Percentiles rank a stretch among this genome's conserved stretches.
phyloP scores from a whole-genome alignment of 208 protist genomes.

The Herpetomonas tarakana region DNA sequence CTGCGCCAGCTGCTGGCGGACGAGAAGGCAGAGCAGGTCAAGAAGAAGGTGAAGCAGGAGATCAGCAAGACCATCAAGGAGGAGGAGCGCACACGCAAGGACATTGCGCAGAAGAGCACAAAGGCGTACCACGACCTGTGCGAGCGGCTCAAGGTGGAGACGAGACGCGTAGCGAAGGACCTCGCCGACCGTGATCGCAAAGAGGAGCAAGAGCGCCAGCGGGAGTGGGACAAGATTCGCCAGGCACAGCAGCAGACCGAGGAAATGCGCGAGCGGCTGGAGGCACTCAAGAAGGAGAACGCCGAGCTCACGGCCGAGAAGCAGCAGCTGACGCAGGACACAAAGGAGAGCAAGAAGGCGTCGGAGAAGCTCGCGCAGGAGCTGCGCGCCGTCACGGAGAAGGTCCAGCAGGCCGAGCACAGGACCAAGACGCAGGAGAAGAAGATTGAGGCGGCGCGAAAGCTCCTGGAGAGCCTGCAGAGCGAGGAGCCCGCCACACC shows the following conservation, averaged over 20 bases:
- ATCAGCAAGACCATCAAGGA: conserved; percentile 76
- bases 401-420: conserved; percentile 45
- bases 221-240: conserved; percentile 69
- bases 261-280: conserved; percentile 60
- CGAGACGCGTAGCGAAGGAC: conserved; percentile 72
- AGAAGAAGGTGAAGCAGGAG: conserved; percentile 80
- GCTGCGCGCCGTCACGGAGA: conserved; percentile 43
- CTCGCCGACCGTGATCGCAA: conserved; percentile 64
- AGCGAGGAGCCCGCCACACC: conserved; percentile 43
- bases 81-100: conserved; percentile 85
- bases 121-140: conserved; percentile 72
- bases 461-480: conserved; percentile 29
- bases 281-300: conserved; percentile 61
- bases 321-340: conserved; percentile 54
- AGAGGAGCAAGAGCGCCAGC: conserved; percentile 80
- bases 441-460: conserved; percentile 47
- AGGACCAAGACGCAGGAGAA: conserved; percentile 55
- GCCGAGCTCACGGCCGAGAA: conserved; percentile 47
- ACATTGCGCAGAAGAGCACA: conserved; percentile 48
- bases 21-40: conserved; percentile 64
- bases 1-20: conserved; percentile 74
- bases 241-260: conserved; percentile 73
- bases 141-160: conserved; percentile 68
- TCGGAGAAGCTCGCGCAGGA: conserved; percentile 54
- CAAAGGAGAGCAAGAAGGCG: conserved; percentile 60